Percentiles rank a stretch among this genome's conserved stretches.
Evolutionary conservation across 176 grass and related monocot genomes (phyloP).

Genomic region (Carex kokanica): DNA sequence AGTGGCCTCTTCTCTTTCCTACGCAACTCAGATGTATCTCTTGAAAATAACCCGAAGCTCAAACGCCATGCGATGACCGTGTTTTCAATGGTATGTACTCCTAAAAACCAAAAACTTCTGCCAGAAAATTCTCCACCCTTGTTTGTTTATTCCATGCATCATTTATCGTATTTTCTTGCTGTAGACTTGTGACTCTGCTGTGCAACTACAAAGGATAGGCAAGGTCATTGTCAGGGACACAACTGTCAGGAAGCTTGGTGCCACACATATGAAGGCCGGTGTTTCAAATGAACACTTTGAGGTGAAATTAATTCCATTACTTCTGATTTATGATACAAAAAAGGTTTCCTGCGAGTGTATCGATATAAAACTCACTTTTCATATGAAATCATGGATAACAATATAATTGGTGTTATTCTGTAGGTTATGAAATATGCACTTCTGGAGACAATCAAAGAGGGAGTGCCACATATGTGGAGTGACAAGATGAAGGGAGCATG

Average conservation of each 20-base stretch:
- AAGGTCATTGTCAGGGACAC: slow-evolving; percentile 65
- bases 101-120: background rate
- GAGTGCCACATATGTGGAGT: slow-evolving; percentile 60
- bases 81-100: slow-evolving; percentile 50
- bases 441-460: slow-evolving; percentile 57
- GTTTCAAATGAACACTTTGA: slow-evolving; percentile 71
- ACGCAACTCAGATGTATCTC: slow-evolving; percentile 40
- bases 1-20: slow-evolving; percentile 40
- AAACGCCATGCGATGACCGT: slow-evolving; percentile 63
- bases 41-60: slow-evolving; percentile 78
- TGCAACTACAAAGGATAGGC: slow-evolving; percentile 54
- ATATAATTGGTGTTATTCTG: background rate
- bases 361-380: background rate
- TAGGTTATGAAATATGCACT: slow-evolving; percentile 71
- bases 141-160: background rate
- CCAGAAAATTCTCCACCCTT: background rate
- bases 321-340: background rate
- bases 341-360: background rate
- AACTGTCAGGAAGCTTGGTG: slow-evolving; percentile 42
- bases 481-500: slow-evolving; percentile 65
- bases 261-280: slow-evolving; percentile 50
- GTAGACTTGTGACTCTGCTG: slow-evolving; percentile 65
- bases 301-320: slow-evolving; percentile 27
- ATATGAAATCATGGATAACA: background rate
- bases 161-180: background rate